phyloP scores from a whole-genome alignment of 345 rosid genomes.

The Barbarea vulgaris region DNA sequence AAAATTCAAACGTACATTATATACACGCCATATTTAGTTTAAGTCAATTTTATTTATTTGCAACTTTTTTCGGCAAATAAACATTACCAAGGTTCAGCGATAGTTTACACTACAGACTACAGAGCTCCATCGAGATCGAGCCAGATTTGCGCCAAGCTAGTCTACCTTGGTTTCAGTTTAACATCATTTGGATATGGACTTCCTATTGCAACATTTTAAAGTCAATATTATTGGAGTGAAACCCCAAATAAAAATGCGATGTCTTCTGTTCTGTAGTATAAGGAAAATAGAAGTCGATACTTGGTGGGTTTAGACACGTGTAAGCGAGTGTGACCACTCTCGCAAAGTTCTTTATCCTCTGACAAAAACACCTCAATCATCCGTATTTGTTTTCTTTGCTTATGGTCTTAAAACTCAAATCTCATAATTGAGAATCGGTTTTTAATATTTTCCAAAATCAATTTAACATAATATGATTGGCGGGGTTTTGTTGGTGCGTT shows the following conservation, averaged over 20 bases:
- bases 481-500: constrained; percentile 4
- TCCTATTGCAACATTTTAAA: not conserved
- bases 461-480: not conserved
- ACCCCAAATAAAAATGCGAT: not conserved
- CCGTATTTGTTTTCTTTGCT: constrained; percentile 8
- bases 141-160: not conserved
- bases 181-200: not conserved
- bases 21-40: not conserved
- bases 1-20: not conserved
- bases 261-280: no score
- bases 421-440: not conserved
- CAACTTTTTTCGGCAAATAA: not conserved
- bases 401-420: constrained; percentile 2
- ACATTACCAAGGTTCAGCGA: not conserved
- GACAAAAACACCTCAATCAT: constrained; percentile 20
- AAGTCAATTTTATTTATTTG: not conserved
- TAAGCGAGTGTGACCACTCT: constrained; percentile 18
- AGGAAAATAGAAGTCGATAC: not conserved
- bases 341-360: constrained; percentile 3
- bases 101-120: not conserved
- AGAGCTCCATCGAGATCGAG: not conserved
- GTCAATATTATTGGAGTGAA: not conserved
- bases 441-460: not conserved
- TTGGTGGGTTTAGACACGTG: constrained; percentile 24
- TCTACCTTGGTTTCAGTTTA: not conserved